Evolutionary conservation across 129 eudicot species (phyloP).

Genomic region (Heracleum sosnowskyi): DNA sequence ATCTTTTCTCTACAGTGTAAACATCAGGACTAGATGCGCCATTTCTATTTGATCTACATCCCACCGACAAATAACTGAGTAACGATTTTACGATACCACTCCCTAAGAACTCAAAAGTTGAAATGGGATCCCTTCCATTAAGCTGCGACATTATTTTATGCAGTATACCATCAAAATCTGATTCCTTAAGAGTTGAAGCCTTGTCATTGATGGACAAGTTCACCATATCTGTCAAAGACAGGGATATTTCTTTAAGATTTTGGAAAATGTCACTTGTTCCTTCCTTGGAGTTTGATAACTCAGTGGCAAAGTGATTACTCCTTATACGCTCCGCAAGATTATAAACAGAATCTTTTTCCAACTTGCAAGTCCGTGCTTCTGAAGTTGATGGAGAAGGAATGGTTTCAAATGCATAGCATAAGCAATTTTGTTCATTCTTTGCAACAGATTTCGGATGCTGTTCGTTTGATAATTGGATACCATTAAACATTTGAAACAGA

Average conservation of each 20-base stretch:
- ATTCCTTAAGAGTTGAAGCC: conserved; percentile 32
- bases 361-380: conserved; percentile 43
- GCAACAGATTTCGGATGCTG: conserved; percentile 29
- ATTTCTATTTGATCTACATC: conserved; percentile 11
- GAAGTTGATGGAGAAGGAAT: conserved; percentile 30
- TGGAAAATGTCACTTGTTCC: conserved; percentile 64
- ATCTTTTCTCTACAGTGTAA: conserved; percentile 43
- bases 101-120: conserved; percentile 87
- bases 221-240: conserved; percentile 38
- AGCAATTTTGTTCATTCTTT: conserved; percentile 39
- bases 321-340: conserved; percentile 54
- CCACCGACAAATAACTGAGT: conserved; percentile 39
- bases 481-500: conserved; percentile 46
- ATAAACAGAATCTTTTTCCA: conserved; percentile 54
- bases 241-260: conserved; percentile 57
- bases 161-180: conserved; percentile 38
- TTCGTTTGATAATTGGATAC: conserved; percentile 34
- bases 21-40: conserved; percentile 12
- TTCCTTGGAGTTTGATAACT: conserved; percentile 32
- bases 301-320: conserved; percentile 40
- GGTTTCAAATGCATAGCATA: conserved; percentile 60
- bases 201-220: conserved; percentile 9
- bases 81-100: conserved; percentile 74
- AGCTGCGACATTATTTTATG: conserved; percentile 56
- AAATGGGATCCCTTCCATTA: conserved; percentile 59